phyloP scores from a whole-genome alignment of 2,329 filamentous ascomycete genomes.

The Rutstroemia sp. region DNA sequence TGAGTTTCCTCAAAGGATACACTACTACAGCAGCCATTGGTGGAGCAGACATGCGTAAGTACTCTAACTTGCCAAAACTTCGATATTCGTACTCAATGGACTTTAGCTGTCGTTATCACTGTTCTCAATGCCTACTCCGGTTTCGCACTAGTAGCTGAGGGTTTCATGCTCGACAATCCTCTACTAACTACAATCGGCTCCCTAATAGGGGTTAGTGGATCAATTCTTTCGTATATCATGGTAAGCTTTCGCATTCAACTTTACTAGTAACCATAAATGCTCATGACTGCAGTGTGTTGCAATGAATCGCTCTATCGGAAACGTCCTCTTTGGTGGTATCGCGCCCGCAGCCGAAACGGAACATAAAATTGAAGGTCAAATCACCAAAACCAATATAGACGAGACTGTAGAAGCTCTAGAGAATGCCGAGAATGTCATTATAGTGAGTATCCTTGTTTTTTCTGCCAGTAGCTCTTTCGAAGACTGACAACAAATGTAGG shows the following conservation, averaged over 20 bases:
- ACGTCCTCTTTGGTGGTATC: conserved; percentile 82
- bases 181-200: conserved; percentile 79
- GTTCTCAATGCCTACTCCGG: conserved; percentile 88
- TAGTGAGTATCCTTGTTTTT: conserved; percentile 32
- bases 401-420: conserved; percentile 71
- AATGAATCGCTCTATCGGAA: conserved; percentile 87
- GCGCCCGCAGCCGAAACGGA: conserved; percentile 54
- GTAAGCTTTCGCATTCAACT: conserved; percentile 14
- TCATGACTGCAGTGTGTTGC: conserved; percentile 54
- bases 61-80: neutral
- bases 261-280: conserved; percentile 32
- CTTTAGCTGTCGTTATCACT: conserved; percentile 71
- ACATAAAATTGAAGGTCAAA: conserved; percentile 71
- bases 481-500: neutral
- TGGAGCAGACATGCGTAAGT: conserved; percentile 78
- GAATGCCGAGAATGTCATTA: conserved; percentile 77
- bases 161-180: conserved; percentile 85
- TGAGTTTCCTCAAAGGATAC: conserved; percentile 81
- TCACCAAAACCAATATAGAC: conserved; percentile 72
- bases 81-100: conserved; percentile 14
- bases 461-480: neutral
- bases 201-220: conserved; percentile 81
- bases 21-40: conserved; percentile 85
- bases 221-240: conserved; percentile 80
- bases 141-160: conserved; percentile 83